A percentile compares a stretch with the other conserved stretches of the same genome.
Evolutionary conservation across 2,329 filamentous ascomycete genomes (phyloP).

Genomic region (Pseudogymnoascus sp.): DNA sequence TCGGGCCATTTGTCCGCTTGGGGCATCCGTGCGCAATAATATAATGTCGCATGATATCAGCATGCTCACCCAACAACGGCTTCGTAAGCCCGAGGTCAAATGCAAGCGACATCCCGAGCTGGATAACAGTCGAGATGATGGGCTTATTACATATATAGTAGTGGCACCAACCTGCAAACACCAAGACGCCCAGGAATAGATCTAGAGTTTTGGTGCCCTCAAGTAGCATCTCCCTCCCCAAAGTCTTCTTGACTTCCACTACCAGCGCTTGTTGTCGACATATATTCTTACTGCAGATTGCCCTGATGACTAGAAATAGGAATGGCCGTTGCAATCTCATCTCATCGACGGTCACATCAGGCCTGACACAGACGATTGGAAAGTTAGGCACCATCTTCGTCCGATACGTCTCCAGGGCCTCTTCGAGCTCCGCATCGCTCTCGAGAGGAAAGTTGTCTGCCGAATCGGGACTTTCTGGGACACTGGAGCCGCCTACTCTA

Average conservation of each 20-base stretch:
- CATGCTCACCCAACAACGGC: background rate
- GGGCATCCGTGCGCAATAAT: background rate
- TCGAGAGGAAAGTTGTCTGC: background rate
- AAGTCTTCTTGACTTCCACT: background rate
- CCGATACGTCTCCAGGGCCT: constrained; percentile 10
- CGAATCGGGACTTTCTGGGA: background rate
- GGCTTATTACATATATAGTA: background rate
- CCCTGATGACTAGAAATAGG: background rate
- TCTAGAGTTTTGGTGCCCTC: background rate
- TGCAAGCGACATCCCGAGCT: background rate
- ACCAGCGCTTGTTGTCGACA: background rate
- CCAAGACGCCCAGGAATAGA: background rate
- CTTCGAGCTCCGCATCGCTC: constrained; percentile 9
- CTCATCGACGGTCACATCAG: background rate
- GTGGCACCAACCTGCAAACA: background rate
- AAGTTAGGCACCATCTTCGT: constrained; percentile 12
- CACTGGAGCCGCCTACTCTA: background rate
- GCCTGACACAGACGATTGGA: constrained; percentile 10
- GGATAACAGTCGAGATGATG: constrained; percentile 1
- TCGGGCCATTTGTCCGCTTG: background rate
- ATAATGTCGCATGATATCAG: background rate
- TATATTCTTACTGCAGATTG: background rate
- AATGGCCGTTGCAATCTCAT: background rate
- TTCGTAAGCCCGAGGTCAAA: constrained; percentile 1
- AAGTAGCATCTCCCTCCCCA: background rate